These are phyloP conservation scores for Citeromyces hawaiiensis DNA, from an alignment of 1,139 yeast species.

Conservation along the genomic window DNA sequence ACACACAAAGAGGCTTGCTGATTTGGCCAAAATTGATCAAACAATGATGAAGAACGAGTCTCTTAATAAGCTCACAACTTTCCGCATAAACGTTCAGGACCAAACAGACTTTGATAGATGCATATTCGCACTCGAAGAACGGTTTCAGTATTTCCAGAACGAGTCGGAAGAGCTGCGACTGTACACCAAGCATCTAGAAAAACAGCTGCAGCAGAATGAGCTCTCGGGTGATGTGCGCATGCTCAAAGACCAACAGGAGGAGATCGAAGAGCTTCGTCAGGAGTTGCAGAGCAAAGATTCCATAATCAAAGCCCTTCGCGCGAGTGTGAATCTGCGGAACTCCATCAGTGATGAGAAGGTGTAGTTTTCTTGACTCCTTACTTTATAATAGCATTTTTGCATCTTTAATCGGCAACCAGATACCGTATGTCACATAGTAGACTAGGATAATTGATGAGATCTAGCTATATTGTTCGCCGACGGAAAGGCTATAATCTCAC, in stretches of 20 bases:
- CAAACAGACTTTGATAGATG: constrained; percentile 23
- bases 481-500: too few species aligned
- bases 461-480: too few species aligned
- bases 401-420: too few species aligned
- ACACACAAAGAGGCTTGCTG: constrained; percentile 50
- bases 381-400: too few species aligned
- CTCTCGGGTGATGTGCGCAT: constrained; percentile 11
- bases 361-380: too few species aligned
- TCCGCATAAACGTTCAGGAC: constrained; percentile 13
- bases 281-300: constrained; percentile 59
- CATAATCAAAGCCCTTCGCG: constrained; percentile 61
- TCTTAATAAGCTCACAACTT: constrained; percentile 30
- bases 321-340: constrained; percentile 9
- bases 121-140: constrained; percentile 34
- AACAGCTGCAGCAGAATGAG: constrained; percentile 24
- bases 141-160: constrained; percentile 25
- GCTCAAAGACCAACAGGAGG: constrained; percentile 55
- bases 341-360: background rate
- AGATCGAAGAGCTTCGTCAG: constrained; percentile 51
- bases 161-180: constrained; percentile 53
- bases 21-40: constrained; percentile 16
- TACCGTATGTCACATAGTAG: too few species aligned
- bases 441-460: too few species aligned
- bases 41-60: constrained; percentile 33
- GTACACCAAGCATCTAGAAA: constrained; percentile 50